Evolutionary conservation across 306 rosid species (phyloP), one percentile per base, ranked within the genome.

Genomic region (Cicer bijugum): DNA sequence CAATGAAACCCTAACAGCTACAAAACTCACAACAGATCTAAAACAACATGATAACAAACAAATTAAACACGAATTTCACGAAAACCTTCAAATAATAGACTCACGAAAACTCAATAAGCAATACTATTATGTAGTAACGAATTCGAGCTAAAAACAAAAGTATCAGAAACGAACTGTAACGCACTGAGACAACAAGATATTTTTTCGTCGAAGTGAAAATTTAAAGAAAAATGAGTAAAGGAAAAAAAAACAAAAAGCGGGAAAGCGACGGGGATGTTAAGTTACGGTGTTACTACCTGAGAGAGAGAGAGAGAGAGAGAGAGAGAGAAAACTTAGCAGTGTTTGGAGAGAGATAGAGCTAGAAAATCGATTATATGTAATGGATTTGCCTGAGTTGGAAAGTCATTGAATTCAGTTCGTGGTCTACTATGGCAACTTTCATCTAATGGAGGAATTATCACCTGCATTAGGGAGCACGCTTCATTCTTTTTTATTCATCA

Each of bases 341-440:
- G 80, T 78, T 59, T 68, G 81, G 86, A 35, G 76, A 78, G 75
- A 82, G 84, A 82, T 53, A 80, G 35, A 28, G 37, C 33, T 38
- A 57, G 6, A 59, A n/a, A 59, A 58, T 53, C 23, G 72, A 72
- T 23, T 12, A 12, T 50, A 43, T 39, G 85, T 10, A 72, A 82
- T 28, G 63, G 14, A 16, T 63, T 69, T 15, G 75, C 16, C 50
- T 35, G 16, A 19, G 43, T 59, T 57, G 33, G 67, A 44, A 38
- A 68, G 76, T 76, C 85, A 23, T 70, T 46, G 55, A 12, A 46
- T 68, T 71, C 71, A 48, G 62, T 23, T 78, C 23, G 28, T 42
- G 81, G 87, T 85, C 90, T 78, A 63, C 81, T 56, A 82, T 83
- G 91, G 91, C 90, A 84, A 80, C 93, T 84, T 35, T 19, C 12